Base-by-base conservation (phyloP, 495 filamentous ascomycete species). In the Penicillium parvum region DNA sequence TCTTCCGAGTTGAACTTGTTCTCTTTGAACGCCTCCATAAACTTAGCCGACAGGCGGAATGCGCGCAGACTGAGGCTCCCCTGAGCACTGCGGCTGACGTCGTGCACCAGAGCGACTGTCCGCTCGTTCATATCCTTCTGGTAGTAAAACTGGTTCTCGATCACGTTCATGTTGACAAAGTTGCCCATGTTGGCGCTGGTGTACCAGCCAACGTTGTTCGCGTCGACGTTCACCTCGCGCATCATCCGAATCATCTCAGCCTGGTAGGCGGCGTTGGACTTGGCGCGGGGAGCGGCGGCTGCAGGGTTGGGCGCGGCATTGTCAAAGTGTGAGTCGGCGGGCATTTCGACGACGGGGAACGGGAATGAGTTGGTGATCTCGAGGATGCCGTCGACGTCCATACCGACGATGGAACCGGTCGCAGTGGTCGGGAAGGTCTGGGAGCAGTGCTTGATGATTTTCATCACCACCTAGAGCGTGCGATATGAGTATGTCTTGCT, bases 171-270 rank as follows among this genome's bases (percentile, higher is more conserved):
- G 72, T 86, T 95, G 71, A 97, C 78, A 46, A 97, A 98, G 75
- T 96, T 96, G 60, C 92, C 94, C 82, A 98, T 92, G 69, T 89
- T 96, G 45, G 91, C 89, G 68, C 90, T 96, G 40, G 88, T 95
- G 69, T 98, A 98, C 91, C 91, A 98, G 44, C 92, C 92, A 41
- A 94, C 89, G 54, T 88, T 95, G 73, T 97, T 95, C 48, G 92
- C 92, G 65, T 98, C 92, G 41, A 97, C 86, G 61, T 98, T 98
- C 53, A 98, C 94, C 66, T 96, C 94, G 59, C 90, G 81, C 26
- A 98, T 74, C 65, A 89, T 90, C 51, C 87, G 85, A 63, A 98
- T 90, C 92, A 97, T 97, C 69, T 98, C 94, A 46, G 83, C 85
- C 71, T 96, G 90, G 66, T 98, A 98, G 45, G 70, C 72, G 11